Base-by-base conservation (phyloP, 768 basidiomycete species). In the Megacollybia marginata region DNA sequence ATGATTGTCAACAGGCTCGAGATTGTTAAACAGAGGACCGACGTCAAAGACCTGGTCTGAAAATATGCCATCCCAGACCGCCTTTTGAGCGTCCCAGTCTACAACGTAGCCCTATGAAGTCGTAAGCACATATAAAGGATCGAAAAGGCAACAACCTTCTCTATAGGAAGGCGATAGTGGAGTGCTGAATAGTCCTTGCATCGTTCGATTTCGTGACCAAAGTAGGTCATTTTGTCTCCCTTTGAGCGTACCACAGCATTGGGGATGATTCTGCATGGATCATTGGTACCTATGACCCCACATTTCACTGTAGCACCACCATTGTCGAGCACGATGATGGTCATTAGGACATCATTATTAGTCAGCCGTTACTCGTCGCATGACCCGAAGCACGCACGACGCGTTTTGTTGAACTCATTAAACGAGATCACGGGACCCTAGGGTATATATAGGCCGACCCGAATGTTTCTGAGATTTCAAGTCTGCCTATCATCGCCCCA, bases 31-130 rank as follows among this genome's bases (percentile, higher is more conserved):
- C 13, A 16, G 44, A 44, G 3, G 44, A 62, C 72, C 61, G 63
- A 88, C 89, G 53, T 78, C 78, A 49, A 90, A 70, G 44, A 75
- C 78, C 50, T 85, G 75, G 40, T 76, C 74, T 18, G 87, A 87
- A 65, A 96, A 92, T 19, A 95, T 59, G 10, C 87, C 82, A 55
- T 97, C 94, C 93, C 93, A 97, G 5, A 98, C 75, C 15, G 87
- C 85, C 65, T 95, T 95, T 65, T 98, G 83, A 2, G 87, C 87
- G 55, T 96, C 93, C 94, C 94, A 98, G 60, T 95, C 92, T 28
- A 90, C 85, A 13, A 95, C 71, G 65, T 87, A 91, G 23, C 94
- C 94, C 94, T 96, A 63, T 42, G 55, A 49, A 33, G 48, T 58
- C 65, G 54, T 57, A 53, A 61, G 47, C 53, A 53, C 42, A 44